Conservation (phyloP, 352 stramenopile species). For the Pythium diclinum region DNA sequence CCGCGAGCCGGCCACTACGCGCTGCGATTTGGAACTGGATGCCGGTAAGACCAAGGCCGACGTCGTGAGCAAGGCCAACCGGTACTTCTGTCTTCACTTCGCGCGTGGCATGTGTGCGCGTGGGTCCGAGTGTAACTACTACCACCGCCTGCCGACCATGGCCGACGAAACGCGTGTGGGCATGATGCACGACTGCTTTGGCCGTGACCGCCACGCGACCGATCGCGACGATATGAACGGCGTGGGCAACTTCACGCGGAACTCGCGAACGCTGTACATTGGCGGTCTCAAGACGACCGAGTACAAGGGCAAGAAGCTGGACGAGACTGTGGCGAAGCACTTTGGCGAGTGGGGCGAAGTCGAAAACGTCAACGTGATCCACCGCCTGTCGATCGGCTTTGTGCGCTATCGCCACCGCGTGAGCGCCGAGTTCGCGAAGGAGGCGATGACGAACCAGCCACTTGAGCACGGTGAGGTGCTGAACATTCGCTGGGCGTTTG, state of each 20-base stretch:
- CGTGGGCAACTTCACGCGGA: conserved; percentile 89
- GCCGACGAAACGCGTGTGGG: conserved; percentile 72
- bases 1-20: conserved; percentile 83
- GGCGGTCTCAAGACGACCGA: conserved; percentile 70
- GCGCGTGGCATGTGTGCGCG: conserved; percentile 88
- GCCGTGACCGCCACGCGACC: conserved; percentile 85
- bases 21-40: conserved; percentile 83
- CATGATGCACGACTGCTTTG: conserved; percentile 92
- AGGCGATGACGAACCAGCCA: conserved; percentile 90
- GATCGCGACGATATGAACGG: conserved; percentile 93
- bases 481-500: conserved; percentile 91
- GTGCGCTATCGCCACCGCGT: conserved; percentile 81
- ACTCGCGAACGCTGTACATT: conserved; percentile 91
- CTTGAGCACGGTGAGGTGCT: conserved; percentile 88
- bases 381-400: conserved; percentile 90
- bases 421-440: conserved; percentile 81
- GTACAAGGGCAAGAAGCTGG: conserved; percentile 47
- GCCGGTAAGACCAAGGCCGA: conserved; percentile 91
- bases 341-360: conserved; percentile 94
- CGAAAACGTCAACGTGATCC: conserved; percentile 93
- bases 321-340: conserved; percentile 75
- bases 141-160: conserved; percentile 83
- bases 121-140: conserved; percentile 90
- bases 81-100: conserved; percentile 93
- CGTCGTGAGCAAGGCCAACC: conserved; percentile 75